phyloP scores from a whole-genome alignment of 768 basidiomycete genomes.

The Sarcomyxa edulis region DNA sequence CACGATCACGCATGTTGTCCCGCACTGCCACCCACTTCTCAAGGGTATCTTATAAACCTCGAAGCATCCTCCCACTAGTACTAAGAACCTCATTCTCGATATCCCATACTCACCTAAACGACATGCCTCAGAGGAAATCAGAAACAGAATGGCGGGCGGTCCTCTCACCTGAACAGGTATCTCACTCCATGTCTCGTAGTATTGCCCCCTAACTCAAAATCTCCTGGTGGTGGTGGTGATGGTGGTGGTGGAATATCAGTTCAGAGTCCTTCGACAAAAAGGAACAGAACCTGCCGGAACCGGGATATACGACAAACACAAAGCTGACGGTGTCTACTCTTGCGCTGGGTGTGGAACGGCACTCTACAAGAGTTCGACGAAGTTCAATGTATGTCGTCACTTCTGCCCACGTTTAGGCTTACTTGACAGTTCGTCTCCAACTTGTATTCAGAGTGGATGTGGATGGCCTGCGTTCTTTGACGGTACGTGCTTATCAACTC shows the following conservation, averaged over 20 bases:
- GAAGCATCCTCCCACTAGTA: too few relatives aligned
- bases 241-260: slow-evolving; percentile 59
- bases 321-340: slow-evolving; percentile 60
- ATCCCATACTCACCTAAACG: too few relatives aligned
- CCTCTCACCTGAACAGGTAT: slow-evolving; percentile 76
- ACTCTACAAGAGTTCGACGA: slow-evolving; percentile 83
- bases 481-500: slow-evolving; percentile 42
- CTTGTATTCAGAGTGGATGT: slow-evolving; percentile 60
- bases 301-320: slow-evolving; percentile 74
- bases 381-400: slow-evolving; percentile 61
- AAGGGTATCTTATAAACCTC: too few relatives aligned
- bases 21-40: neutral
- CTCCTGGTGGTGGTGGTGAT: too few relatives aligned
- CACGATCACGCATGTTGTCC: neutral
- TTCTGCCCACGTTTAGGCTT: too few relatives aligned
- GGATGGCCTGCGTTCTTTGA: slow-evolving; percentile 99
- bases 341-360: slow-evolving; percentile 82
- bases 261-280: slow-evolving; percentile 79
- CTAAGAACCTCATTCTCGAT: too few relatives aligned
- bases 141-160: slow-evolving; percentile 84
- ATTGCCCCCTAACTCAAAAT: neutral
- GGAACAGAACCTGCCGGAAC: slow-evolving; percentile 79
- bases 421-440: neutral
- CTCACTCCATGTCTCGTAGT: slow-evolving; percentile 11
- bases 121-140: slow-evolving; percentile 43